Conservation (phyloP, 176 grass and related monocot species). For the Ananas comosus region DNA sequence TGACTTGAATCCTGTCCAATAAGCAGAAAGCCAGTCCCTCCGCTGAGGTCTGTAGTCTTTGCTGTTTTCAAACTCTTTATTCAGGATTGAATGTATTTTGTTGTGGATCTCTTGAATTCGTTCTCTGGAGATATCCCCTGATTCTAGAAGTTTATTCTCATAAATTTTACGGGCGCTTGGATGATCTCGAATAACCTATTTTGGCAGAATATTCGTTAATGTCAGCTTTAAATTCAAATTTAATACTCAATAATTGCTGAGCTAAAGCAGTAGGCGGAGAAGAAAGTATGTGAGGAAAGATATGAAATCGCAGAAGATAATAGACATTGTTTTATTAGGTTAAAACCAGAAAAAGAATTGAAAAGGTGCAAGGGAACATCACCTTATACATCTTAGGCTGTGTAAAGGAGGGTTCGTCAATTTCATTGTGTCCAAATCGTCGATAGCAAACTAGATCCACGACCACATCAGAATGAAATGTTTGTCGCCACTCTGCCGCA, state of each 20-base stretch:
- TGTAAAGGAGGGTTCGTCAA: slow-evolving; percentile 96
- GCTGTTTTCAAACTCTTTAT: slow-evolving; percentile 80
- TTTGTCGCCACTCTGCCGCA: slow-evolving; percentile 92
- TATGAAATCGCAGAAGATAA: neutral
- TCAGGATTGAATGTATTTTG: slow-evolving; percentile 74
- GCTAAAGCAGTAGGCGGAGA: neutral
- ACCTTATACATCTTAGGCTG: slow-evolving; percentile 99
- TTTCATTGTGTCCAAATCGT: slow-evolving; percentile 92
- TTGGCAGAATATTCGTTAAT: slow-evolving; percentile 8
- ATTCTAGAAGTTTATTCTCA: slow-evolving; percentile 63
- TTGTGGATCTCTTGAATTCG: slow-evolving; percentile 60
- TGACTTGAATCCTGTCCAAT: slow-evolving; percentile 91
- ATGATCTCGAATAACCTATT: slow-evolving; percentile 84
- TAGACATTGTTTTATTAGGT: no score
- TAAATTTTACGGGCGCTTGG: slow-evolving; percentile 77
- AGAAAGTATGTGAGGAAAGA: neutral
- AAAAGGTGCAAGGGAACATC: slow-evolving; percentile 1
- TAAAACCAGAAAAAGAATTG: neutral
- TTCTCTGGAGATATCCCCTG: slow-evolving; percentile 54
- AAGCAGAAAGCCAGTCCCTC: slow-evolving; percentile 93
- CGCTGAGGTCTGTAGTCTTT: slow-evolving; percentile 87
- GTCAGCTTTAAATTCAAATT: no score
- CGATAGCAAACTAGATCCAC: slow-evolving; percentile 86
- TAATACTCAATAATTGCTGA: no score
- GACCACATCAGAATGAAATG: slow-evolving; percentile 85